Evolutionary conservation across 148 eudicot genomes (phyloP).

Genomic region (Rhododendron griersonianum): DNA sequence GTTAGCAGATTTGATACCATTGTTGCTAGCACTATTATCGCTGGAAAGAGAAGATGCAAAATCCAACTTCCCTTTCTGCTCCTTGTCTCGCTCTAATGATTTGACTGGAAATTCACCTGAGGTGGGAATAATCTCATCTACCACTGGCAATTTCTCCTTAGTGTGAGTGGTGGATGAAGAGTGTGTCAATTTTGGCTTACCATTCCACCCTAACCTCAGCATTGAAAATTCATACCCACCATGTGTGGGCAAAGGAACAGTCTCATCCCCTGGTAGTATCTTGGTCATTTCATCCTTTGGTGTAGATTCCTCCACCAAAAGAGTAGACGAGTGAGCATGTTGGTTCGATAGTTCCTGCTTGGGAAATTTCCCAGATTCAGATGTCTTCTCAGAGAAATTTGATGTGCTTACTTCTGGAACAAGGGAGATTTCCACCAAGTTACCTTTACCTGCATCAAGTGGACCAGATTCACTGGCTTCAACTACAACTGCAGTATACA

Average conservation of each 20-base stretch:
- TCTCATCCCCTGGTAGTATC: conserved; percentile 28
- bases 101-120: conserved; percentile 18
- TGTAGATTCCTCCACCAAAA: not conserved
- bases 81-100: conserved; percentile 17
- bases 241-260: conserved; percentile 31
- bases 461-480: conserved; percentile 31
- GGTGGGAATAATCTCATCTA: conserved; percentile 31
- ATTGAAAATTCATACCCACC: conserved; percentile 15
- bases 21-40: conserved; percentile 4
- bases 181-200: conserved; percentile 22
- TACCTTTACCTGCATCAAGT: conserved; percentile 31
- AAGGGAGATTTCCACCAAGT: conserved; percentile 42
- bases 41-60: conserved; percentile 20
- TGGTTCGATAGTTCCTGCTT: conserved; percentile 21
- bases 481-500: conserved; percentile 32
- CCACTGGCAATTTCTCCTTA: conserved; percentile 28
- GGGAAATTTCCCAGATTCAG: conserved; percentile 18
- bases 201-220: conserved; percentile 23
- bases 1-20: conserved; percentile 19
- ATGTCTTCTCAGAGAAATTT: conserved; percentile 18
- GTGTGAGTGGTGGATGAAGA: conserved; percentile 21
- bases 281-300: not conserved
- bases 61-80: conserved; percentile 16
- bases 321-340: conserved; percentile 3
- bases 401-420: conserved; percentile 40